Evolutionary conservation across 177 flowering plant genomes (phyloP).

Genomic region (Telopea speciosissima): DNA sequence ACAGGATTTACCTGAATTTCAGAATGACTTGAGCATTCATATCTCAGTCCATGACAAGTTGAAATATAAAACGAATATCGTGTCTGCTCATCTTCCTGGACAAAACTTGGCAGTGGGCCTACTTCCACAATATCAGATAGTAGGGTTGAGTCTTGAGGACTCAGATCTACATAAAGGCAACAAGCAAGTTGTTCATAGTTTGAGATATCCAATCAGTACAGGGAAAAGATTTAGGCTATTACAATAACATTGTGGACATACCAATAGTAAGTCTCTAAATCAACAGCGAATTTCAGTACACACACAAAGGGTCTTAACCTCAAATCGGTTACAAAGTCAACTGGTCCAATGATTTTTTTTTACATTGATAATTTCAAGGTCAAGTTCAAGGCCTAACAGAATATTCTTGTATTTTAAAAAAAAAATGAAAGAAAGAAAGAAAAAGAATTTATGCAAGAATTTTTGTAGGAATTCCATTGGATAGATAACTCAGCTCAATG

Average conservation of each 20-base stretch:
- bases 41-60: slow-evolving; percentile 73
- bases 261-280: neutral
- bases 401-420: no score
- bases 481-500: neutral
- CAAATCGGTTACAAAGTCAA: no score
- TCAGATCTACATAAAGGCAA: slow-evolving; percentile 56
- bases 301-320: neutral
- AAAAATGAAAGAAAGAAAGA: neutral
- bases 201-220: neutral
- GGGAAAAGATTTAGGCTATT: neutral
- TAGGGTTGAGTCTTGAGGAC: slow-evolving; percentile 91
- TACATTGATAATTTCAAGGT: no score
- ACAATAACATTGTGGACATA: neutral
- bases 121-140: slow-evolving; percentile 76
- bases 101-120: slow-evolving; percentile 54
- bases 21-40: slow-evolving; percentile 74
- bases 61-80: slow-evolving; percentile 58
- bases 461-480: neutral
- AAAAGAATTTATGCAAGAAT: neutral
- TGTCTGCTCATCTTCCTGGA: slow-evolving; percentile 55
- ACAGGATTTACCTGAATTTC: slow-evolving; percentile 56
- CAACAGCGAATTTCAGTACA: neutral
- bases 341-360: no score
- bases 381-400: no score
- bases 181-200: neutral